Evolutionary conservation across 2,329 filamentous ascomycete genomes (phyloP).

Genomic region (Hymenoscyphus scutula): DNA sequence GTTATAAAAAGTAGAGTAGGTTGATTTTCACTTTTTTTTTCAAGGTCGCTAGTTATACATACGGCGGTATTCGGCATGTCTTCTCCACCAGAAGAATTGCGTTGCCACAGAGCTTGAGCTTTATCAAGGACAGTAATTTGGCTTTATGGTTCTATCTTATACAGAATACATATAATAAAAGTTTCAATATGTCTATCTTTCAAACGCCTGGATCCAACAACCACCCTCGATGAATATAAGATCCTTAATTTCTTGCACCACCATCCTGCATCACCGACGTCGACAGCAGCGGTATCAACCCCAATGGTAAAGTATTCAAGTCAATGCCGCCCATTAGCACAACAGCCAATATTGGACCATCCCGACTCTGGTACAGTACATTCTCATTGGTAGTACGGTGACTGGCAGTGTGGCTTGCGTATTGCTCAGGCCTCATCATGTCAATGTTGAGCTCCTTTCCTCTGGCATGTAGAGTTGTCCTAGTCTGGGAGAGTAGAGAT

Average conservation of each 20-base stretch:
- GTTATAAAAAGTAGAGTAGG: too few relatives aligned
- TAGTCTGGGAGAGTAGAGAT: too few relatives aligned
- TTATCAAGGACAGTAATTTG: too few relatives aligned
- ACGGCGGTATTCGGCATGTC: too few relatives aligned
- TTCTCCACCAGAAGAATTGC: too few relatives aligned
- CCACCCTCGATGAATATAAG: background rate
- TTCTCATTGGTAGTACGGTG: slow-evolving; percentile 15
- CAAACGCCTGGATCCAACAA: background rate
- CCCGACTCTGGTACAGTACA: slow-evolving; percentile 25
- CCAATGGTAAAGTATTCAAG: slow-evolving; percentile 39
- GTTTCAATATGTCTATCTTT: too few relatives aligned
- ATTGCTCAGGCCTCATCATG: slow-evolving; percentile 14
- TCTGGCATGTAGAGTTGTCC: slow-evolving; percentile 13
- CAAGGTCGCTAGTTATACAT: too few relatives aligned
- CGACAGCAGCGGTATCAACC: slow-evolving; percentile 31
- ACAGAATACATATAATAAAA: too few relatives aligned
- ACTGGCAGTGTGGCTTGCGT: slow-evolving; percentile 14
- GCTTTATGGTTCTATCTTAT: too few relatives aligned
- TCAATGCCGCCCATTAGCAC: slow-evolving; percentile 37
- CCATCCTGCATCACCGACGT: slow-evolving; percentile 7
- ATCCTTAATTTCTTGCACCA: background rate
- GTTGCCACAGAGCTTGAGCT: too few relatives aligned
- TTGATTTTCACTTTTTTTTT: too few relatives aligned
- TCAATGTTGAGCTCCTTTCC: slow-evolving; percentile 6
- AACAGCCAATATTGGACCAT: slow-evolving; percentile 34